Evolutionary conservation across 257 asterid genomes (phyloP).

Genomic region (Solanum arcanum): DNA sequence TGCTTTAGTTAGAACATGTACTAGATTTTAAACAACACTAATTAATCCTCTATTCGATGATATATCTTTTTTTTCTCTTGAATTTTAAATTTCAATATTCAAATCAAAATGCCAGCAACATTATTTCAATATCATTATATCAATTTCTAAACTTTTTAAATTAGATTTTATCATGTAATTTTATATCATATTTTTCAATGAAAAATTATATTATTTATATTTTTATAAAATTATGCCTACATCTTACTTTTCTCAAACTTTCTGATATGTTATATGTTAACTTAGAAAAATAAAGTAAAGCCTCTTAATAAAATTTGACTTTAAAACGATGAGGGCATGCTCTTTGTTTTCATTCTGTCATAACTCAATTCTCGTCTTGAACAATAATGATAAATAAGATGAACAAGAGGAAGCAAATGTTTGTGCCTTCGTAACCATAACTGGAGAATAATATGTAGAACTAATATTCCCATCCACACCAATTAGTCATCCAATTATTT

Average conservation of each 20-base stretch:
- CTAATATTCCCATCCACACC: background rate
- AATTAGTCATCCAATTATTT: background rate
- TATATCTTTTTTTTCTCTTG: background rate
- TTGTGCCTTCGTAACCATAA: background rate
- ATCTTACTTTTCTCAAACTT: background rate
- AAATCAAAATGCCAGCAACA: background rate
- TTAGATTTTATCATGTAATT: too few relatives aligned
- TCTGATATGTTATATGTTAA: background rate
- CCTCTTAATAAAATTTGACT: background rate
- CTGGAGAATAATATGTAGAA: background rate
- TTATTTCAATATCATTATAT: too few relatives aligned
- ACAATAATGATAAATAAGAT: background rate
- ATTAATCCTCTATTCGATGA: background rate
- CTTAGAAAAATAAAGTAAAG: too few relatives aligned
- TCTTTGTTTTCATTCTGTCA: background rate
- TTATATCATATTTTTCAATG: too few relatives aligned
- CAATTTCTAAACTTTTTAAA: too few relatives aligned
- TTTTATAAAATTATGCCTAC: background rate
- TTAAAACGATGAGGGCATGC: background rate
- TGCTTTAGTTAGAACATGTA: background rate
- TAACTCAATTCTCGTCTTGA: background rate
- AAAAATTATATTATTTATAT: too few relatives aligned
- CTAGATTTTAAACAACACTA: background rate
- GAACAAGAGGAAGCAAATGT: background rate
- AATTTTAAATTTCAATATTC: background rate